A percentile compares a stretch with the other conserved stretches of the same genome.
Evolutionary conservation across 1,284 basidiomycete species (phyloP).

Genomic region (Tilletia setariae): DNA sequence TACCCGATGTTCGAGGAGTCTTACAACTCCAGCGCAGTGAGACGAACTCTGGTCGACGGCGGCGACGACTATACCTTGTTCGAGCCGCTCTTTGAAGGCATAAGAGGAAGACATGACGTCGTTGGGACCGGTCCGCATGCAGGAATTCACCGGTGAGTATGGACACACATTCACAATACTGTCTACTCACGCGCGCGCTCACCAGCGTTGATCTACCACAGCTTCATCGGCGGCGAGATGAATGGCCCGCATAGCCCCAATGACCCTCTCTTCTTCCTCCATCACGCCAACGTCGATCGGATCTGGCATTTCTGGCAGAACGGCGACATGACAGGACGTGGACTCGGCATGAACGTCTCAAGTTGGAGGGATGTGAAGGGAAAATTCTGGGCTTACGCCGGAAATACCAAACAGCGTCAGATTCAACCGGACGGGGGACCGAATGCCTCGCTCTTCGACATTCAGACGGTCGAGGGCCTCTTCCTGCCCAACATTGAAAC

Average conservation of each 20-base stretch:
- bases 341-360: neutral
- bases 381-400: neutral
- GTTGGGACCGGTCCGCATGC: neutral
- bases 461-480: neutral
- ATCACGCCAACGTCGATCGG: conserved; percentile 24
- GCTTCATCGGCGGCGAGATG: conserved; percentile 1
- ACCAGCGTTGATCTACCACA: neutral
- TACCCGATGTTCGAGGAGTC: conserved; percentile 7
- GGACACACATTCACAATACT: no score
- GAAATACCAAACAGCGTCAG: neutral
- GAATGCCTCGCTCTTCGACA: neutral
- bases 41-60: neutral
- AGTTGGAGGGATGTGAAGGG: conserved; percentile 17
- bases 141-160: neutral
- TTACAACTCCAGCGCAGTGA: neutral
- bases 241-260: neutral
- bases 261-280: conserved; percentile 22
- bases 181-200: no score
- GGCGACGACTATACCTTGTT: neutral
- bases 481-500: conserved; percentile 3
- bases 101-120: neutral
- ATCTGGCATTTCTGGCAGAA: conserved; percentile 25
- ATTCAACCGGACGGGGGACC: neutral
- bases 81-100: neutral
- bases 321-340: conserved; percentile 12